Conservation (phyloP, 2,329 filamentous ascomycete genomes). For the Chalaropsis thielavioides region DNA sequence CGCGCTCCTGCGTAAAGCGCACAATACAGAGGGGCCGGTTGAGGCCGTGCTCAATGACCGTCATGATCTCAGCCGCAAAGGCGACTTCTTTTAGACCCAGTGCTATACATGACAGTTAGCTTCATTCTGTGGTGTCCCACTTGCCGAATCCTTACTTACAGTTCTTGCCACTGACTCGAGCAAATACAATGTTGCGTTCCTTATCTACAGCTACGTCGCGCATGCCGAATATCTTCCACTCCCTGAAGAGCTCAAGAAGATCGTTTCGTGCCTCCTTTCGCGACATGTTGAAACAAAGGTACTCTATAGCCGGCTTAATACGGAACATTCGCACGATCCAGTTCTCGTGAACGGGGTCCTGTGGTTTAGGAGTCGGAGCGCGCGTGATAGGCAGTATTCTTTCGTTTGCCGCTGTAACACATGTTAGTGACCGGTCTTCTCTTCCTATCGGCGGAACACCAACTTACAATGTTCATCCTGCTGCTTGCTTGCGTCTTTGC, state of each 20-base stretch:
- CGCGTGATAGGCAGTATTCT: background rate
- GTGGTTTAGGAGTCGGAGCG: conserved; percentile 24
- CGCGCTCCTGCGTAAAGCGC: conserved; percentile 76
- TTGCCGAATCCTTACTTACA: conserved; percentile 39
- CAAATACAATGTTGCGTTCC: conserved; percentile 64
- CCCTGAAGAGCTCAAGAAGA: conserved; percentile 56
- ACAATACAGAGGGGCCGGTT: conserved; percentile 64
- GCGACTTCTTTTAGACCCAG: conserved; percentile 75
- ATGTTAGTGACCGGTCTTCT: background rate
- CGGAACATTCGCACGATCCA: conserved; percentile 85
- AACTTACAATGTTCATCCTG: background rate
- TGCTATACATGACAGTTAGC: conserved; percentile 33
- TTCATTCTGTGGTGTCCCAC: background rate
- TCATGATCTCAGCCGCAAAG: conserved; percentile 77
- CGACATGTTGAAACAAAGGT: conserved; percentile 61
- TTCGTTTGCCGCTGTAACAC: background rate
- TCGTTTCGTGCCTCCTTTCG: conserved; percentile 60
- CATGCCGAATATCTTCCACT: conserved; percentile 75
- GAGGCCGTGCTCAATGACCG: conserved; percentile 71
- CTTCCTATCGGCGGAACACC: background rate
- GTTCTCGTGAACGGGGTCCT: conserved; percentile 56
- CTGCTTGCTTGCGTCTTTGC: conserved; percentile 23
- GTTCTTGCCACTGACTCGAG: conserved; percentile 60
- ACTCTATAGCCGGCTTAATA: conserved; percentile 65
- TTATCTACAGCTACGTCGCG: conserved; percentile 66